These are phyloP conservation scores for Cicer chorassanicum DNA, from an alignment of 306 rosid species.

Conservation along the genomic window DNA sequence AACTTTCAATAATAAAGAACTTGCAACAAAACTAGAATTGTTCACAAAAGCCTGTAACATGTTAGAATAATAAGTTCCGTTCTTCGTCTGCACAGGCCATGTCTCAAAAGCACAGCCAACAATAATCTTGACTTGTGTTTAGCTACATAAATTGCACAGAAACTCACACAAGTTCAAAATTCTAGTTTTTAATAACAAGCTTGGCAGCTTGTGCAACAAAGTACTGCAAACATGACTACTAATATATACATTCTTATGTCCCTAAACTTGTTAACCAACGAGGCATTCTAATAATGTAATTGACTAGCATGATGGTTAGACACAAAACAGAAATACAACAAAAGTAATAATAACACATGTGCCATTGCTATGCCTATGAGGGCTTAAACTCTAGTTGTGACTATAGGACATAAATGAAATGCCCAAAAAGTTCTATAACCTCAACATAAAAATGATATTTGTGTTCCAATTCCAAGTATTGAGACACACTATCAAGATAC, in stretches of 20 bases:
- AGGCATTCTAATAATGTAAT: too few relatives aligned
- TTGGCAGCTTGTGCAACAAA: not conserved
- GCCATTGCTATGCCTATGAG: constrained; percentile 7
- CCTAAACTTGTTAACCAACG: not conserved
- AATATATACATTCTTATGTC: not conserved
- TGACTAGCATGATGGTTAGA: too few relatives aligned
- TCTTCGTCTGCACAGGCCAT: not conserved
- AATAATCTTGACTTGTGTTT: constrained; percentile 18
- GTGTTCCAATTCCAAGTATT: not conserved
- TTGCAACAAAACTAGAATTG: constrained; percentile 27
- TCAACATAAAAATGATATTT: not conserved
- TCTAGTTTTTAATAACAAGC: not conserved
- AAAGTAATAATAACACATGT: not conserved
- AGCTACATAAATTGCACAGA: constrained; percentile 20
- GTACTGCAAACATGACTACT: constrained; percentile 13
- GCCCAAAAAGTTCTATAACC: constrained; percentile 7
- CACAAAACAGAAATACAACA: not conserved
- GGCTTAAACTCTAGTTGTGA: constrained; percentile 2
- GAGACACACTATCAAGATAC: constrained; percentile 1
- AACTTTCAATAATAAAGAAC: constrained; percentile 29
- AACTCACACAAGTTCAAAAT: constrained; percentile 8
- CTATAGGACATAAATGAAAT: constrained; percentile 3
- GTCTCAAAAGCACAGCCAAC: constrained; percentile 33
- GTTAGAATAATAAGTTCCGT: not conserved
- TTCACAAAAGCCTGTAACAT: constrained; percentile 24